Evolutionary conservation across 2,329 filamentous ascomycete genomes (phyloP).

Genomic region (Sporothrix mexicana): DNA sequence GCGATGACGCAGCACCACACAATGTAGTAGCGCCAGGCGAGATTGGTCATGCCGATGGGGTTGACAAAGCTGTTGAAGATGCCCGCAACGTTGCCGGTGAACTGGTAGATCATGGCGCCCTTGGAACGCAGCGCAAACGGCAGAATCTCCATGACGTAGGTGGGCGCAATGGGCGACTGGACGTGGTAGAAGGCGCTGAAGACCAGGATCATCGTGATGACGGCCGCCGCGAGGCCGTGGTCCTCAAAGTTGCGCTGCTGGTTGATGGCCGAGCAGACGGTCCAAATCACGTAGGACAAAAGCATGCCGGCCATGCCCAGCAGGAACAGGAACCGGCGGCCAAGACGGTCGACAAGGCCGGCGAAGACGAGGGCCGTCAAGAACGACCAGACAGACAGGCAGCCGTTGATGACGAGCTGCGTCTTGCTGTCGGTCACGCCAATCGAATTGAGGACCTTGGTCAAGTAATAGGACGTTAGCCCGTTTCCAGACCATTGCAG

Average conservation of each 20-base stretch:
- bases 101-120: conserved; percentile 35
- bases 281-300: conserved; percentile 33
- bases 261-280: conserved; percentile 36
- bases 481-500: conserved; percentile 38
- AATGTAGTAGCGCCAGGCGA: conserved; percentile 40
- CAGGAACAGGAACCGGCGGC: conserved; percentile 41
- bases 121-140: conserved; percentile 37
- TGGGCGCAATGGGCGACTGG: conserved; percentile 45
- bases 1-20: conserved; percentile 38
- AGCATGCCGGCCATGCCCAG: conserved; percentile 36
- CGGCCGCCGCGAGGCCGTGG: conserved; percentile 32
- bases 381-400: conserved; percentile 38
- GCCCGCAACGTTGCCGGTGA: conserved; percentile 33
- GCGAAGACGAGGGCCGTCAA: conserved; percentile 28
- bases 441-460: conserved; percentile 43
- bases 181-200: conserved; percentile 46
- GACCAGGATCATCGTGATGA: conserved; percentile 33
- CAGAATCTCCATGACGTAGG: conserved; percentile 36
- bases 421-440: conserved; percentile 41
- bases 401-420: conserved; percentile 40
- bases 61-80: conserved; percentile 38
- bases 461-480: conserved; percentile 46
- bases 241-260: conserved; percentile 36
- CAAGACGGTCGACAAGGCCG: conserved; percentile 33
- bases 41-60: conserved; percentile 37